Conservation (phyloP, 1,284 basidiomycete genomes). For the Albatrellus sp. region DNA sequence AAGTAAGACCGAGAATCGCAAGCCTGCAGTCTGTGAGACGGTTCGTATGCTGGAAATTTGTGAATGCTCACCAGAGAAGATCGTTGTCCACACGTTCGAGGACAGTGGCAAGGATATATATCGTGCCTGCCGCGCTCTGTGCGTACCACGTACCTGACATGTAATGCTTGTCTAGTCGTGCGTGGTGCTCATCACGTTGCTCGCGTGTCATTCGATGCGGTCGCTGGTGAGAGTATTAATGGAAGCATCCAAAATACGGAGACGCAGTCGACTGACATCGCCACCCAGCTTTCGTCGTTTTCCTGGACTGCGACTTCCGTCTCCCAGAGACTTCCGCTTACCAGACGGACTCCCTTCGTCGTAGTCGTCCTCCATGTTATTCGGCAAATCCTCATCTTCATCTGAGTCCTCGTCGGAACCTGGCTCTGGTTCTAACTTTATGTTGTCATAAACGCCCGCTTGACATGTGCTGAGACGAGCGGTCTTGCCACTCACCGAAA, state of each 20-base stretch:
- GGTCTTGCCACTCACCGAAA: constrained; percentile 43
- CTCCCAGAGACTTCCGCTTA: constrained; percentile 44
- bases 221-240: constrained; percentile 14
- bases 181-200: constrained; percentile 51
- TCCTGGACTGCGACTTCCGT: constrained; percentile 24
- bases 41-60: not conserved
- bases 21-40: constrained; percentile 40
- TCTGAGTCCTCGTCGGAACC: constrained; percentile 59
- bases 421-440: constrained; percentile 59
- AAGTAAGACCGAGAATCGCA: constrained; percentile 88
- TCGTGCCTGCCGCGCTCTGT: constrained; percentile 80
- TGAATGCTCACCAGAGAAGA: constrained; percentile 66
- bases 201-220: constrained; percentile 51
- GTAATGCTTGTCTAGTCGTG: constrained; percentile 74
- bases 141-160: constrained; percentile 78
- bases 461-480: not conserved
- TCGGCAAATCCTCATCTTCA: constrained; percentile 20
- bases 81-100: constrained; percentile 91
- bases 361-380: constrained; percentile 31
- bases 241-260: too few species aligned
- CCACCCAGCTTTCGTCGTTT: constrained; percentile 39
- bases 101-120: constrained; percentile 84
- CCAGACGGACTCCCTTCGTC: constrained; percentile 28
- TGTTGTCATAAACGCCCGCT: not conserved
- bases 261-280: constrained; percentile 24